Conservation (phyloP, 495 filamentous ascomycete species). For the Daldinia loculata region DNA sequence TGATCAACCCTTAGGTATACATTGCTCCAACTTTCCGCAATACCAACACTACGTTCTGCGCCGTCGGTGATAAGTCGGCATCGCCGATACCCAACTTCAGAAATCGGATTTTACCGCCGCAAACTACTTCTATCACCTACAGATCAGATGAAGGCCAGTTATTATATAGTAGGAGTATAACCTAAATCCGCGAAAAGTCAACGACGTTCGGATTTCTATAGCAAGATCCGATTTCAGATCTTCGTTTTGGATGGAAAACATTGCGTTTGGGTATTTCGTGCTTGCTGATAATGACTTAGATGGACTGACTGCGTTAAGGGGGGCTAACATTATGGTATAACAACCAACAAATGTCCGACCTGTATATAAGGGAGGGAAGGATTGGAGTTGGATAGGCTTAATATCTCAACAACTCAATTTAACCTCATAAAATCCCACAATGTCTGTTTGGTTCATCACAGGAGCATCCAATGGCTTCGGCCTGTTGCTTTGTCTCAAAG, state of each 20-base stretch:
- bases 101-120: background rate
- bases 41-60: background rate
- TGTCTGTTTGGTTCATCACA: constrained; percentile 58
- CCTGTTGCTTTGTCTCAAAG: constrained; percentile 50
- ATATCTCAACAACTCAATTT: background rate
- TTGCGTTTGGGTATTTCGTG: background rate
- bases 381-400: background rate
- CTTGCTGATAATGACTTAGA: background rate
- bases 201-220: background rate
- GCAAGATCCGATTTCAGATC: background rate
- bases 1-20: background rate
- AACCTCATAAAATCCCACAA: background rate
- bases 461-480: constrained; percentile 65
- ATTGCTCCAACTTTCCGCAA: background rate
- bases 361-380: background rate
- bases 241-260: background rate
- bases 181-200: background rate
- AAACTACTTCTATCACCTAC: background rate
- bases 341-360: background rate
- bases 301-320: background rate
- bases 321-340: background rate
- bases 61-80: background rate
- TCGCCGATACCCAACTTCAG: background rate
- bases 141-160: background rate
- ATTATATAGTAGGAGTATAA: background rate